Evolutionary conservation across 73 alveolate species (phyloP), one percentile per base, ranked within the genome.

Genomic region (Blepharisma japonicum): DNA sequence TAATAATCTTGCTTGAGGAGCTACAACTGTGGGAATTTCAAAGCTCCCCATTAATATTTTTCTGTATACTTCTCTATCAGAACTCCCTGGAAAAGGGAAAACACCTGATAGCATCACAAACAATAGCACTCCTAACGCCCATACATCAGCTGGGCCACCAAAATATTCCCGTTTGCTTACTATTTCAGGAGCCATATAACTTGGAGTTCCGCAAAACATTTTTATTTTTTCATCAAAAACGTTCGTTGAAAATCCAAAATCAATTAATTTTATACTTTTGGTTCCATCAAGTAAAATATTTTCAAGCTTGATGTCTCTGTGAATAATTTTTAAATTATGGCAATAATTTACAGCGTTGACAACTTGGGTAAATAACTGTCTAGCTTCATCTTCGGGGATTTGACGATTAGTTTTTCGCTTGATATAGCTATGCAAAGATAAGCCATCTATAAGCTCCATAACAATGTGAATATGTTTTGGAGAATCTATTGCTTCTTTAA

Each of bases 231-330:
- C 90, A 53, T 53, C 67, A 53, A 20, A 53, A 53, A 14, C n/a
- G 4, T 20, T 56, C 21, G 81, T 87, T 6, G 92, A 77, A 71
- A 90, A 87, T 67, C 98, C 98, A 87, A 91, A 94, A 87, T 94
- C 98, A 6, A 91, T 91, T 38, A 94, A 51, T 83, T 94, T 94
- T 27, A 94, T 84, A 7, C 71, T 55, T 55, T 87, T 86, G 71
- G 83, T 77, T 23, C 81, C 77, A 82, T 85, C 90, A 80, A 87
- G 70, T 68, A 91, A 71, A 56, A 94, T 82, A 85, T 94, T 94
- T 68, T 94, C 98, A 6, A 93, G 90, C 79, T 94, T 94, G 14
- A 94, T 47, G 83, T 94, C 98, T 71, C 98, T 83, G 84, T 94
- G 98, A 68, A 89, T 93, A 25, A 94, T 91, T 67, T 85, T 79